A percentile compares a stretch with the other conserved stretches of the same genome.
Evolutionary conservation across 305 asterid species (phyloP).

Genomic region (Fraxinus greggii): DNA sequence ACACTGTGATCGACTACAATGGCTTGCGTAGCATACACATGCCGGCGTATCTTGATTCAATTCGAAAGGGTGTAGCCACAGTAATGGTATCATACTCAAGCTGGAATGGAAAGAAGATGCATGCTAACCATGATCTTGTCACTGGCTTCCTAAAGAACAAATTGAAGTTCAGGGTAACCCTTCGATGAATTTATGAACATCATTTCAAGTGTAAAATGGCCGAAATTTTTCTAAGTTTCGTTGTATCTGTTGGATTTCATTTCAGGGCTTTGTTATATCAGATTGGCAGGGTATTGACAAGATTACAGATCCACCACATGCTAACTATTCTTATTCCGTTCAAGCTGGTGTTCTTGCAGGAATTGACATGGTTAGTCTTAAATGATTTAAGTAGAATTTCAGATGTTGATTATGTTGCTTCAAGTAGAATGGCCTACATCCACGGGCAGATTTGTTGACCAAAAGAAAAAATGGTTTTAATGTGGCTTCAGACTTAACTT

Average conservation of each 20-base stretch:
- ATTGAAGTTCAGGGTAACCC: slow-evolving; percentile 49
- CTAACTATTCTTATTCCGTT: slow-evolving; percentile 56
- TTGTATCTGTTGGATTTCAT: not conserved
- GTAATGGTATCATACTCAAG: slow-evolving; percentile 55
- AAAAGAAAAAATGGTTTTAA: not conserved
- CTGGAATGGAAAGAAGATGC: slow-evolving; percentile 57
- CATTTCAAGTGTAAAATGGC: not conserved
- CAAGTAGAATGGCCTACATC: not conserved
- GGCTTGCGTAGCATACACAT: slow-evolving; percentile 50
- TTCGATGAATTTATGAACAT: not conserved
- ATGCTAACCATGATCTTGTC: slow-evolving; percentile 44
- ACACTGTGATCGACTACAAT: slow-evolving; percentile 34
- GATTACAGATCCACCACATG: slow-evolving; percentile 51
- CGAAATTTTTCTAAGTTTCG: not conserved
- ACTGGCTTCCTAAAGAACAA: slow-evolving; percentile 52
- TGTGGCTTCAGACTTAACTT: not conserved
- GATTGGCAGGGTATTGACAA: slow-evolving; percentile 56
- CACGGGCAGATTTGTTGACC: not conserved
- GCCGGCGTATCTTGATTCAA: slow-evolving; percentile 51
- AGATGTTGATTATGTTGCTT: not conserved
- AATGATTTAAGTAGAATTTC: not conserved
- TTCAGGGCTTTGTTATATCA: slow-evolving; percentile 55
- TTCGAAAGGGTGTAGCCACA: slow-evolving; percentile 52
- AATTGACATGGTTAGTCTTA: slow-evolving; percentile 50
- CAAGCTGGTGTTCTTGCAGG: slow-evolving; percentile 56